Conservation (phyloP, 2,329 filamentous ascomycete genomes). For the Nothophaeocryptopus gaeumannii region DNA sequence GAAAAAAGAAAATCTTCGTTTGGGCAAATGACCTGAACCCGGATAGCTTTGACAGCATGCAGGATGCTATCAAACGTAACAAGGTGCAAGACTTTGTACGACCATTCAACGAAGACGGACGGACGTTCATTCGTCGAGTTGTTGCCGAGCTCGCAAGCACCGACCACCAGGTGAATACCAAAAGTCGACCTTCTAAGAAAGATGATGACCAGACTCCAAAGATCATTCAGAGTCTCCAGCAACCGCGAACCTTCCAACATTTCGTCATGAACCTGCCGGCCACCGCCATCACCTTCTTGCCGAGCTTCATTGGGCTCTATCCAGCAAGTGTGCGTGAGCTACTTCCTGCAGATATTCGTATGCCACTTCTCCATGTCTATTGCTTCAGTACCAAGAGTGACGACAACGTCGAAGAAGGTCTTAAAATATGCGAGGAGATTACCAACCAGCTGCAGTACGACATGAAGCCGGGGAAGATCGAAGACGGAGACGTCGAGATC, state of each 20-base stretch:
- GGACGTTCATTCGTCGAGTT: constrained; percentile 71
- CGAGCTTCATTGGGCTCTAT: constrained; percentile 76
- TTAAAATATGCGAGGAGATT: constrained; percentile 65
- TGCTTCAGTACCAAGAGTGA: constrained; percentile 85
- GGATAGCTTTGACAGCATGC: constrained; percentile 72
- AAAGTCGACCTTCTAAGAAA: constrained; percentile 35
- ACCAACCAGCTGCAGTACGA: constrained; percentile 58
- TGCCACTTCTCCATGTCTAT: constrained; percentile 90
- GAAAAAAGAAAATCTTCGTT: constrained; percentile 84
- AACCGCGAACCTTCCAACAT: constrained; percentile 79
- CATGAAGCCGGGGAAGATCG: constrained; percentile 53
- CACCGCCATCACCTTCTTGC: constrained; percentile 79
- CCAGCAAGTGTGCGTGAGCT: constrained; percentile 33
- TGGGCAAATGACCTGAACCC: constrained; percentile 98
- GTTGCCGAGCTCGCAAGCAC: constrained; percentile 56
- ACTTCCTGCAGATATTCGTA: constrained; percentile 34
- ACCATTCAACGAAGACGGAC: constrained; percentile 78
- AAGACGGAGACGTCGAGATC: constrained; percentile 56
- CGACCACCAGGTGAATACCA: constrained; percentile 50
- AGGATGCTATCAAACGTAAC: constrained; percentile 69
- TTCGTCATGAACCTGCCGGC: constrained; percentile 98
- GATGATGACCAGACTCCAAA: constrained; percentile 28
- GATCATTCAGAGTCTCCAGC: constrained; percentile 40
- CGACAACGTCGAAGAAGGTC: constrained; percentile 61
- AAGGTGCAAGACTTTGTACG: constrained; percentile 73